These are phyloP conservation scores for Stephania yunnanensis DNA, from an alignment of 164 flowering plant genomes.

Conservation along the genomic window DNA sequence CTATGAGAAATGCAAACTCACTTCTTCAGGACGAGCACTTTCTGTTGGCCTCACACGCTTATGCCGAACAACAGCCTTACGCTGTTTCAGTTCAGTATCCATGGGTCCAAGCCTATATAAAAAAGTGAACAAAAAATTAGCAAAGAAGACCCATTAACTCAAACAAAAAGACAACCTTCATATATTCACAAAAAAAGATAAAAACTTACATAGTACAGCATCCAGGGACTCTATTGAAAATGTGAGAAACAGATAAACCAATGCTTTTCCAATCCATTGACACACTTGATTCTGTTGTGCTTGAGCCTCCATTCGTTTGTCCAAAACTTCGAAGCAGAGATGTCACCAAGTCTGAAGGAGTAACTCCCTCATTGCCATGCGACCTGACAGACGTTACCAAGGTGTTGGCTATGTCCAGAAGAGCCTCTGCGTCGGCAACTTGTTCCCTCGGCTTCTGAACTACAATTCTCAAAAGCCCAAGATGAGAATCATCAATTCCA, in stretches of 20 bases:
- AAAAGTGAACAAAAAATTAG: not conserved
- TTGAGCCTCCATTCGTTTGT: slow-evolving; percentile 16
- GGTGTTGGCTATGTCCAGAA: slow-evolving; percentile 62
- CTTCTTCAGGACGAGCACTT: slow-evolving; percentile 65
- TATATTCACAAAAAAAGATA: not conserved
- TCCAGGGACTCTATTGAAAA: slow-evolving; percentile 41
- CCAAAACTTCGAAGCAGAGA: slow-evolving; percentile 47
- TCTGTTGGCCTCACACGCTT: slow-evolving; percentile 40
- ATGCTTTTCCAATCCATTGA: slow-evolving; percentile 56
- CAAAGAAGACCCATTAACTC: not conserved
- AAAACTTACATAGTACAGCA: slow-evolving; percentile 65
- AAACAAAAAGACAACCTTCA: not conserved
- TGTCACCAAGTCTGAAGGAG: slow-evolving; percentile 57
- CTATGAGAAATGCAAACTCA: slow-evolving; percentile 10
- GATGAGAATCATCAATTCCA: not conserved
- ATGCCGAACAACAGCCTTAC: slow-evolving; percentile 39
- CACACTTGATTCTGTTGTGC: slow-evolving; percentile 21
- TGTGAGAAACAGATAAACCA: slow-evolving; percentile 49
- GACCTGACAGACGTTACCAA: slow-evolving; percentile 54
- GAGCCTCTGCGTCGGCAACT: slow-evolving; percentile 93
- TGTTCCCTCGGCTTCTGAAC: slow-evolving; percentile 91
- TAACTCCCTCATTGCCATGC: slow-evolving; percentile 45
- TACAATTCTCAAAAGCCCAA: slow-evolving; percentile 22
- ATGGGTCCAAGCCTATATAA: slow-evolving; percentile 82
- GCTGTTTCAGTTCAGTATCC: slow-evolving; percentile 62